A percentile compares a stretch with the other conserved stretches of the same genome.
phyloP scores from a whole-genome alignment of 805 yeast genomes.

The Kodamaea kaohsiungensis region DNA sequence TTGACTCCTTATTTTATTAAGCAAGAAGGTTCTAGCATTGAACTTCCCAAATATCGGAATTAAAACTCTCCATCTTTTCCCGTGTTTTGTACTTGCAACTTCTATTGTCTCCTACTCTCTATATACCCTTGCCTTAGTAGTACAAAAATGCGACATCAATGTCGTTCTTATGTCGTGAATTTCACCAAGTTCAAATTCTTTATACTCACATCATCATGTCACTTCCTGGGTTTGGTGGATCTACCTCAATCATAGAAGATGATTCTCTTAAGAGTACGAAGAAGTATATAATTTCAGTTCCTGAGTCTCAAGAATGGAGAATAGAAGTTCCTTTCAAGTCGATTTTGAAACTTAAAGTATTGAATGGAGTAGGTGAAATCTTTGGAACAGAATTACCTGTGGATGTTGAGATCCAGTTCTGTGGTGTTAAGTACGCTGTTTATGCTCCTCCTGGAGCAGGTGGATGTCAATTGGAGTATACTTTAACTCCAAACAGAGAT shows the following conservation, averaged over 20 bases:
- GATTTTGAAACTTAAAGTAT: slow-evolving; percentile 50
- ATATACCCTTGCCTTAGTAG: too few relatives aligned
- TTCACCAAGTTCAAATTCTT: background rate
- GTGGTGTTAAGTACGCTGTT: slow-evolving; percentile 40
- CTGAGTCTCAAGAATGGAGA: slow-evolving; percentile 67
- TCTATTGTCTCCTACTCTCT: too few relatives aligned
- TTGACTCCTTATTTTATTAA: too few relatives aligned
- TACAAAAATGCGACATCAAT: background rate
- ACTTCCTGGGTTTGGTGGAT: slow-evolving; percentile 20
- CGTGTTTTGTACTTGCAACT: too few relatives aligned
- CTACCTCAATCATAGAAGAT: slow-evolving; percentile 12
- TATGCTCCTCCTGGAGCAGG: slow-evolving; percentile 47
- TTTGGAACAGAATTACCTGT: slow-evolving; percentile 90
- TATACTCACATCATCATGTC: slow-evolving; percentile 13
- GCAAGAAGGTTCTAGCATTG: too few relatives aligned
- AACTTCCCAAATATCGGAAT: too few relatives aligned
- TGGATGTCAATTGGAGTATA: slow-evolving; percentile 64
- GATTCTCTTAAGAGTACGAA: slow-evolving; percentile 1
- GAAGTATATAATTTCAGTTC: slow-evolving; percentile 23
- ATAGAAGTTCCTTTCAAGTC: slow-evolving; percentile 62
- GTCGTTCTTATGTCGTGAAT: background rate
- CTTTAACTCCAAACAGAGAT: slow-evolving; percentile 23
- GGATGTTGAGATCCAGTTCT: slow-evolving; percentile 49
- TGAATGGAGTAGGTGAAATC: slow-evolving; percentile 79
- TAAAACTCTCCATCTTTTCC: too few relatives aligned